These are phyloP conservation scores for Triangularia setosa DNA, from an alignment of 2,329 filamentous ascomycete genomes.

Conservation along the genomic window DNA sequence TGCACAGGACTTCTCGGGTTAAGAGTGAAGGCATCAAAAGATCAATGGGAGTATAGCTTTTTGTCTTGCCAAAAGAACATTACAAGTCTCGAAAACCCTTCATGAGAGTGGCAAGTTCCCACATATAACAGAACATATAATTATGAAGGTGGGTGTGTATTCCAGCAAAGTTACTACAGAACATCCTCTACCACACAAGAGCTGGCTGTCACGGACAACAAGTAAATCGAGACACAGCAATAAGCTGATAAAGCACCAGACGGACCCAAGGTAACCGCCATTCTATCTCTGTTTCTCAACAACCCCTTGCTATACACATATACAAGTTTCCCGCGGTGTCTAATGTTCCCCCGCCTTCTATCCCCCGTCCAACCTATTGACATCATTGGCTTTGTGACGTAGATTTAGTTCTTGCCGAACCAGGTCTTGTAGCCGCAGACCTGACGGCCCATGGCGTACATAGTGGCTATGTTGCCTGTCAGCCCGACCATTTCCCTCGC, in stretches of 20 bases:
- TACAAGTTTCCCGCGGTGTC: neutral
- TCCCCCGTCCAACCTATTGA: neutral
- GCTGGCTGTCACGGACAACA: too few relatives aligned
- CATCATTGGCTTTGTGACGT: neutral
- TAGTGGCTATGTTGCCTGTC: constrained; percentile 38
- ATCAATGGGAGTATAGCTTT: constrained; percentile 7
- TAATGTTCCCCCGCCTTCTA: neutral
- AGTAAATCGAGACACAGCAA: neutral
- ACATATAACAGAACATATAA: too few relatives aligned
- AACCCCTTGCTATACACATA: neutral
- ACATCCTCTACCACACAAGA: too few relatives aligned
- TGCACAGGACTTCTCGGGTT: constrained; percentile 15
- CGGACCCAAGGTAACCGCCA: neutral
- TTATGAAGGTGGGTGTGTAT: too few relatives aligned
- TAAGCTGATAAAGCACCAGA: neutral
- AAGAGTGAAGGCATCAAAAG: constrained; percentile 16
- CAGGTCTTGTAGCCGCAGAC: constrained; percentile 76
- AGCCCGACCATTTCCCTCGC: neutral
- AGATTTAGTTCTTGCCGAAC: constrained; percentile 54
- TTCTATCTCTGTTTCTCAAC: neutral
- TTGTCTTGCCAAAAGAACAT: neutral
- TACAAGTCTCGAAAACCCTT: too few relatives aligned
- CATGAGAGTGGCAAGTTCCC: too few relatives aligned
- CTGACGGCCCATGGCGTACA: constrained; percentile 74
- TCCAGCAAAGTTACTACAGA: too few relatives aligned